These are phyloP conservation scores for Penicillium macrosclerotiorum DNA, from an alignment of 495 filamentous ascomycete species.

Conservation along the genomic window DNA sequence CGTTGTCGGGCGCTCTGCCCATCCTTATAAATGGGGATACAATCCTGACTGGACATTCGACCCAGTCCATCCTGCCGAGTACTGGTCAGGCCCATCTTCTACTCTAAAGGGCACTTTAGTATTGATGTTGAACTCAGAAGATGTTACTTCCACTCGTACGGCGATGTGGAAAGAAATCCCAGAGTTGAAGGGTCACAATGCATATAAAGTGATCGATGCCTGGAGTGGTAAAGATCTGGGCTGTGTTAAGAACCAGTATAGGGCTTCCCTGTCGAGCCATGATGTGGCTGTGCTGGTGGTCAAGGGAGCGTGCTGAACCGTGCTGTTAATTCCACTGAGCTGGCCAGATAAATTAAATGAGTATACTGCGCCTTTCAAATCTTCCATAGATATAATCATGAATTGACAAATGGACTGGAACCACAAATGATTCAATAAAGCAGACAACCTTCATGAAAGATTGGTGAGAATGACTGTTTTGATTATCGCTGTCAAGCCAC, in stretches of 20 bases:
- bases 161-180: slow-evolving; percentile 55
- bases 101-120: slow-evolving; percentile 49
- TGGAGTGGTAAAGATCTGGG: slow-evolving; percentile 54
- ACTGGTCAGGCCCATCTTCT: slow-evolving; percentile 54
- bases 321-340: too few relatives aligned
- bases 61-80: slow-evolving; percentile 56
- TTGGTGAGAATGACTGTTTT: too few relatives aligned
- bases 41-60: slow-evolving; percentile 64
- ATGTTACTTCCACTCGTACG: slow-evolving; percentile 33
- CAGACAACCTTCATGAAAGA: too few relatives aligned
- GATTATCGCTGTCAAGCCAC: too few relatives aligned
- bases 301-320: slow-evolving; percentile 26
- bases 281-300: slow-evolving; percentile 50
- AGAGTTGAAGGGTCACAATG: slow-evolving; percentile 35
- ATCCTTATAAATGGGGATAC: slow-evolving; percentile 65
- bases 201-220: slow-evolving; percentile 51
- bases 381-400: too few relatives aligned
- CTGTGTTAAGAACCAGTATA: slow-evolving; percentile 39
- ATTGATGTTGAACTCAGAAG: slow-evolving; percentile 51
- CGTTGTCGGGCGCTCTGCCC: slow-evolving; percentile 48
- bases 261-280: slow-evolving; percentile 40
- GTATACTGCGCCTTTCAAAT: too few relatives aligned
- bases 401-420: too few relatives aligned
- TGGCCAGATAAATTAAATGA: too few relatives aligned
- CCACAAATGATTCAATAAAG: too few relatives aligned